phyloP scores from a whole-genome alignment of 306 rosid genomes.

The Astragalus glycyphyllos region DNA sequence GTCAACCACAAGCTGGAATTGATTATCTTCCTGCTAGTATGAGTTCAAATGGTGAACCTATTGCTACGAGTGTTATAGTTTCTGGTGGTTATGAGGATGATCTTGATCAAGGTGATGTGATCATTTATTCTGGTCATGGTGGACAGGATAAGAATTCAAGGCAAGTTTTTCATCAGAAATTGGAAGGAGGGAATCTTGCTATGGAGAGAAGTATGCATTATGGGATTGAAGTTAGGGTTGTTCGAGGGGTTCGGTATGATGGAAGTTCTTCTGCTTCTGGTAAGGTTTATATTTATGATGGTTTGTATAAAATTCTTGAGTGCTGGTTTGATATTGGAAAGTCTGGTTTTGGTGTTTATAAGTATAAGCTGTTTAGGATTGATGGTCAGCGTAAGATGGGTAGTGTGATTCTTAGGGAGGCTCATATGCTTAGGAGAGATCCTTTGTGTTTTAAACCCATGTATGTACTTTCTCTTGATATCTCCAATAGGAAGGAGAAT shows the following conservation, averaged over 20 bases:
- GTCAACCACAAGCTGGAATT: slow-evolving; percentile 92
- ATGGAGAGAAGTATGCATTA: slow-evolving; percentile 94
- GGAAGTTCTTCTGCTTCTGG: slow-evolving; percentile 55
- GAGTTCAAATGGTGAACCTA: slow-evolving; percentile 89
- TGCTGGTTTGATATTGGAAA: slow-evolving; percentile 95
- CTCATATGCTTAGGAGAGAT: slow-evolving; percentile 57
- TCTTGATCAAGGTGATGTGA: slow-evolving; percentile 78
- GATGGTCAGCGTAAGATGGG: slow-evolving; percentile 95
- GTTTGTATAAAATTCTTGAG: slow-evolving; percentile 74
- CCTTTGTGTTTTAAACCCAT: slow-evolving; percentile 62
- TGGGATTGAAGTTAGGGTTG: slow-evolving; percentile 93
- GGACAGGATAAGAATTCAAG: slow-evolving; percentile 81
- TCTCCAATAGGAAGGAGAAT: slow-evolving; percentile 66
- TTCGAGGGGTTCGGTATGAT: slow-evolving; percentile 67
- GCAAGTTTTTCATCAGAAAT: slow-evolving; percentile 82
- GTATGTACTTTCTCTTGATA: slow-evolving; percentile 68
- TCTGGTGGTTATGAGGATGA: slow-evolving; percentile 97
- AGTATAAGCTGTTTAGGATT: slow-evolving; percentile 78
- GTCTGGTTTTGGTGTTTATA: slow-evolving; percentile 92
- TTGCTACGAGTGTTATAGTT: slow-evolving; percentile 91
- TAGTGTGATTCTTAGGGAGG: slow-evolving; percentile 65
- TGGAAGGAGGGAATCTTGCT: slow-evolving; percentile 92
- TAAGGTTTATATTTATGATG: slow-evolving; percentile 92
- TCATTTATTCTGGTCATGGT: slow-evolving; percentile 91
- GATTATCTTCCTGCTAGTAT: slow-evolving; percentile 81